Percentiles rank a stretch among this genome's conserved stretches.
phyloP scores from a whole-genome alignment of 1,139 yeast species.

The Saccharomyces hybrid region DNA sequence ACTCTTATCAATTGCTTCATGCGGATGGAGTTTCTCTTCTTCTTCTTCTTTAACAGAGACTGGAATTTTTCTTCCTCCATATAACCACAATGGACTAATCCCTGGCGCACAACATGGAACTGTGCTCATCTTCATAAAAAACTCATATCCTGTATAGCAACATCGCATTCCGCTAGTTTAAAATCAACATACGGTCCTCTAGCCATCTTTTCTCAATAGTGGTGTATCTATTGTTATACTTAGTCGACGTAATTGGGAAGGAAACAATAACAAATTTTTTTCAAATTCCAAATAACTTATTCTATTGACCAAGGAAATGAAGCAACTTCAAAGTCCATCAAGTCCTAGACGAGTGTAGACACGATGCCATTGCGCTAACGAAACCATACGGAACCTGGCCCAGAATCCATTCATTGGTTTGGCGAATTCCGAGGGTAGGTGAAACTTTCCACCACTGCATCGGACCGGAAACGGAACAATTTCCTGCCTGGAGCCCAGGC shows the following conservation, averaged over 20 bases:
- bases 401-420: neutral
- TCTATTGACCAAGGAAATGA: neutral
- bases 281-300: neutral
- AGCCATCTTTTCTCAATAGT: slow-evolving; percentile 55
- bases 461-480: neutral
- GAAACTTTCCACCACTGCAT: neutral
- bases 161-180: slow-evolving; percentile 17
- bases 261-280: neutral
- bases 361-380: neutral
- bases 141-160: neutral
- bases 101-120: neutral
- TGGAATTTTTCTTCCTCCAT: neutral
- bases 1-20: neutral
- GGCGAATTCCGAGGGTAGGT: neutral
- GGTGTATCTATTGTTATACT: slow-evolving; percentile 1
- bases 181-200: slow-evolving; percentile 78
- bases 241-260: neutral
- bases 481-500: neutral
- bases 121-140: neutral
- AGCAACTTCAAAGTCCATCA: neutral
- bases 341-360: neutral
- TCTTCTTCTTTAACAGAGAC: neutral
- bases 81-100: neutral
- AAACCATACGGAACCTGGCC: neutral
- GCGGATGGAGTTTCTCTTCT: neutral